Percentiles rank a stretch among this genome's conserved stretches.
These are phyloP conservation scores for Penicillium paradoxum DNA, from an alignment of 495 filamentous ascomycete species.

Conservation along the genomic window DNA sequence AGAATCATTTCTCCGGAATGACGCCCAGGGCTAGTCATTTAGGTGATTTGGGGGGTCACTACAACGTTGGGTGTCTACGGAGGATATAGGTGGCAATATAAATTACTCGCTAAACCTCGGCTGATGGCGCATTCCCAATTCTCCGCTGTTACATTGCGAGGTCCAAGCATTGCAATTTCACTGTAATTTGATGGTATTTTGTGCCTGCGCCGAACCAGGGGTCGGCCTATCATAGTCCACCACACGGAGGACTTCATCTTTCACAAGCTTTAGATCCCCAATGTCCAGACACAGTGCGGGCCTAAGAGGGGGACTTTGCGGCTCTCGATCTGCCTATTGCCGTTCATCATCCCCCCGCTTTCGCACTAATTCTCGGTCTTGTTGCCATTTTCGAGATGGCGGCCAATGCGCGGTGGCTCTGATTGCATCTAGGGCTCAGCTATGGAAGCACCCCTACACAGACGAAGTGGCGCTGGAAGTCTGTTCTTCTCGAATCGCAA, in stretches of 20 bases:
- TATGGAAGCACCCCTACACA: neutral
- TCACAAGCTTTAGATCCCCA: neutral
- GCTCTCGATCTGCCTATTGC: conserved; percentile 26
- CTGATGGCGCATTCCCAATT: too few relatives aligned
- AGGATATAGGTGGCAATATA: too few relatives aligned
- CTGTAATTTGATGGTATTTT: neutral
- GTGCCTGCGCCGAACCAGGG: neutral
- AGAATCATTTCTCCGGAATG: too few relatives aligned
- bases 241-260: neutral
- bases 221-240: too few relatives aligned
- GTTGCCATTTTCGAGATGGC: conserved; percentile 17
- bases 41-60: too few relatives aligned
- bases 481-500: neutral
- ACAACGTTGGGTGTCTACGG: too few relatives aligned
- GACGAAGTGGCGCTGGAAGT: neutral
- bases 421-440: conserved; percentile 7
- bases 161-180: neutral
- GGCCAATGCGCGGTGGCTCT: neutral
- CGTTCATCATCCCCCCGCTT: neutral
- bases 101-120: too few relatives aligned
- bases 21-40: too few relatives aligned
- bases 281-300: conserved; percentile 25
- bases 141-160: neutral
- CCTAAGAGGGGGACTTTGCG: conserved; percentile 21
- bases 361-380: conserved; percentile 19